Evolutionary conservation across 257 asterid genomes (phyloP).

Genomic region (Echites panduratus): DNA sequence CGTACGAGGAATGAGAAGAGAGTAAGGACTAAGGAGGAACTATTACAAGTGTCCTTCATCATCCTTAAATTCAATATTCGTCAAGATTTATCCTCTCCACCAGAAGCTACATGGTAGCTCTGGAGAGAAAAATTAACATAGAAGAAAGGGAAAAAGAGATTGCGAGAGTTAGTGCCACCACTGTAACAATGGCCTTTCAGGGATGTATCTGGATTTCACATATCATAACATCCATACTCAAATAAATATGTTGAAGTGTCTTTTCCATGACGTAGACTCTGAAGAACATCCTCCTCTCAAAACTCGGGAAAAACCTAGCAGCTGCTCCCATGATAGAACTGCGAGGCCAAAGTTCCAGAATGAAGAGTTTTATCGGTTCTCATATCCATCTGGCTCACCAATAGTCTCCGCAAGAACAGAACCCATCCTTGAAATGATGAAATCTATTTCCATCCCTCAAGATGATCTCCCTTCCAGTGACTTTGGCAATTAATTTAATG

Average conservation of each 20-base stretch:
- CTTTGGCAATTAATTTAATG: slow-evolving; percentile 42
- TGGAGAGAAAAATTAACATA: slow-evolving; percentile 64
- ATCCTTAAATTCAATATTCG: slow-evolving; percentile 82
- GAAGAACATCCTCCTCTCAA: neutral
- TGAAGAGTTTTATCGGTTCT: neutral
- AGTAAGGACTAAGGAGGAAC: slow-evolving; percentile 90
- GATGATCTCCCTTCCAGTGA: slow-evolving; percentile 49
- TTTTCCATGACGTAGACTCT: neutral
- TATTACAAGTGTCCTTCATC: slow-evolving; percentile 49
- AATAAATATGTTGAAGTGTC: neutral
- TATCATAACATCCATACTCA: slow-evolving; percentile 15
- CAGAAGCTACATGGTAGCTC: slow-evolving; percentile 85
- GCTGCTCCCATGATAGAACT: neutral
- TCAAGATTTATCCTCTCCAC: slow-evolving; percentile 91
- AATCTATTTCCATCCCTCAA: slow-evolving; percentile 63
- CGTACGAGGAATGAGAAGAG: slow-evolving; percentile 78
- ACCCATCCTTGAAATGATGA: slow-evolving; percentile 59
- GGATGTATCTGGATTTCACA: slow-evolving; percentile 73
- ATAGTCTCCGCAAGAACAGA: slow-evolving; percentile 62
- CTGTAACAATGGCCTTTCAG: slow-evolving; percentile 83
- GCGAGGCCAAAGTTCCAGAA: neutral
- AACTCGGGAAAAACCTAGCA: neutral
- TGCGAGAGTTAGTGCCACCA: slow-evolving; percentile 38
- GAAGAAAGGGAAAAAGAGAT: neutral
- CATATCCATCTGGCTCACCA: slow-evolving; percentile 36